These are phyloP conservation scores for Colletotrichum graminicola DNA, from an alignment of 2,329 filamentous ascomycete species.

Conservation along the genomic window DNA sequence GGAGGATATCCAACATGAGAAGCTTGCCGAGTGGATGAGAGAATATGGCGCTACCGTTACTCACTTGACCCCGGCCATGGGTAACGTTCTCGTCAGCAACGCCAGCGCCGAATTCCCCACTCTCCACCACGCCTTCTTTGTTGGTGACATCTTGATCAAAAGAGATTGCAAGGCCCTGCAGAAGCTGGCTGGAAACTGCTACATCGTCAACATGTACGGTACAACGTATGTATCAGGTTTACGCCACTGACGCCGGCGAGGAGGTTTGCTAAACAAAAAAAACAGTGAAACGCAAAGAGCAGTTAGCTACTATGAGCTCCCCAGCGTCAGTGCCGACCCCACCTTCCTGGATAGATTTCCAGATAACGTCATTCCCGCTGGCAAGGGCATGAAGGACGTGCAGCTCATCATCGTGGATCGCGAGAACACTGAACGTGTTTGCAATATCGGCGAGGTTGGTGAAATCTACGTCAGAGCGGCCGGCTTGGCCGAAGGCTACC, in stretches of 20 bases:
- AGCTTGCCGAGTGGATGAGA: slow-evolving; percentile 86
- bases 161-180: slow-evolving; percentile 84
- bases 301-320: slow-evolving; percentile 86
- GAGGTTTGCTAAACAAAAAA: neutral
- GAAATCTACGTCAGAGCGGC: slow-evolving; percentile 87
- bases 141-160: slow-evolving; percentile 90
- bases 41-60: slow-evolving; percentile 76
- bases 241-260: slow-evolving; percentile 57
- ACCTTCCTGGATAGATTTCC: slow-evolving; percentile 64
- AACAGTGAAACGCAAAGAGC: slow-evolving; percentile 77
- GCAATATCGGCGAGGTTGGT: slow-evolving; percentile 83
- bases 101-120: slow-evolving; percentile 81
- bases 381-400: slow-evolving; percentile 88
- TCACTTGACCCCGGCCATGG: slow-evolving; percentile 96
- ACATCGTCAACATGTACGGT: slow-evolving; percentile 89
- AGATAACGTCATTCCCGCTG: slow-evolving; percentile 73
- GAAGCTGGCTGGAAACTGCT: slow-evolving; percentile 72
- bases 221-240: slow-evolving; percentile 66
- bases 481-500: slow-evolving; percentile 78
- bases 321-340: slow-evolving; percentile 73
- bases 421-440: slow-evolving; percentile 72
- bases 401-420: slow-evolving; percentile 81
- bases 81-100: slow-evolving; percentile 91
- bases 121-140: slow-evolving; percentile 87
- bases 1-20: slow-evolving; percentile 89